phyloP scores from a whole-genome alignment of 148 eudicot species.

The Pouteria glomerata region DNA sequence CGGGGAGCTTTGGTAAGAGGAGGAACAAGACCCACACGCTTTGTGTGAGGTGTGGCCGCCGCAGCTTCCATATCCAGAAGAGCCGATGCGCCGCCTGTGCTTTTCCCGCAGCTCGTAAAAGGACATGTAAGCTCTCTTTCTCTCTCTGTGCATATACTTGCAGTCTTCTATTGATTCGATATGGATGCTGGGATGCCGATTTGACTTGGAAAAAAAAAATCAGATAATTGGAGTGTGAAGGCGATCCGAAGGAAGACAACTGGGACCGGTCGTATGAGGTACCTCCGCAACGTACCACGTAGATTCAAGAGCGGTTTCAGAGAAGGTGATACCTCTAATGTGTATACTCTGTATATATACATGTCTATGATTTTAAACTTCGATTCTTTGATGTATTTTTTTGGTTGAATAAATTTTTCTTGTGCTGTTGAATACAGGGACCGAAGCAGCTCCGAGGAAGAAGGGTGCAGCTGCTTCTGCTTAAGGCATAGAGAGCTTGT shows the following conservation, averaged over 20 bases:
- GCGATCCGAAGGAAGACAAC: constrained; percentile 49
- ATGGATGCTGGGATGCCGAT: too few species aligned
- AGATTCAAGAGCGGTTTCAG: constrained; percentile 51
- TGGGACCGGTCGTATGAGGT: constrained; percentile 61
- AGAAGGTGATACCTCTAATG: constrained; percentile 27
- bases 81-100: constrained; percentile 82
- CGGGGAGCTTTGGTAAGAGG: constrained; percentile 80
- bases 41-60: constrained; percentile 77
- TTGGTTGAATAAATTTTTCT: not conserved
- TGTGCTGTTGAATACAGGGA: constrained; percentile 15
- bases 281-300: constrained; percentile 41
- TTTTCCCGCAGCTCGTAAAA: constrained; percentile 67
- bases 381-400: not conserved
- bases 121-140: constrained; percentile 44
- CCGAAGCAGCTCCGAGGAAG: constrained; percentile 38
- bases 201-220: not conserved
- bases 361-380: not conserved
- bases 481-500: constrained; percentile 3
- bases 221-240: constrained; percentile 59
- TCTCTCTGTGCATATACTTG: not conserved
- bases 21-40: constrained; percentile 92
- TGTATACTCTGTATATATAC: not conserved
- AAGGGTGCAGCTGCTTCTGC: constrained; percentile 26
- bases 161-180: too few species aligned
- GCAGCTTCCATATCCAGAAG: constrained; percentile 86